Evolutionary conservation across 768 basidiomycete species (phyloP), one percentile per base, ranked within the genome.

Genomic region (Kwoniella sp.): DNA sequence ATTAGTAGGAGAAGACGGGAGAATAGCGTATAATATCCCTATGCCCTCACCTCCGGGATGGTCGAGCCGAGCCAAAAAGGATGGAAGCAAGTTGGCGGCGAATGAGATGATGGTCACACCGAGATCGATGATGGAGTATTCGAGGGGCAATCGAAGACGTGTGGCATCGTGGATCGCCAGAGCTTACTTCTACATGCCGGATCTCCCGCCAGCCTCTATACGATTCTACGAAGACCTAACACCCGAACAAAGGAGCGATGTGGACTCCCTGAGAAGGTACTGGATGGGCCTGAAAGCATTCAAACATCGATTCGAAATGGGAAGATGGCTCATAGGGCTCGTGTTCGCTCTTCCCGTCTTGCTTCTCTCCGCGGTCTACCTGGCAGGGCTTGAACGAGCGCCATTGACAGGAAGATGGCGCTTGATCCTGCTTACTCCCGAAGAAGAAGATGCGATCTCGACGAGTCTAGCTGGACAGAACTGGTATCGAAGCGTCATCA

Each of bases 371-470:
- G 65, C 54, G 8, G 72, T 71, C 13, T 74, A 74, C 57, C n/a
- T 72, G 10, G 67, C 64, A n/a, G 72, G 65, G 8, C 58, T 79
- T 22, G 78, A 79, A 58, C 58, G 75, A 48, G 77, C 76, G 6
- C 78, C 78, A 0, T 68, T 75, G 25, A 78, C 74, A 1, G 78
- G 78, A 9, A 63, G 92, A 73, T 90, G 89, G 88, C 85, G 93
- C 57, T 79, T 92, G 69, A 94, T 96, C 64, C 83, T 94, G 9
- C 84, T 96, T 17, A 92, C 91, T 2, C 92, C 93, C 1, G 90
- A 92, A 69, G 93, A 96, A 80, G 93, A 97, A 76, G 91, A 93
- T 56, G 87, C 87, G 29, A 90, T 97, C 46, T 87, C 91, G n/a
- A 80, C 82, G 2, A 88, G 90, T 73, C 85, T 97, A 10, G 86